Percentiles rank a stretch among this genome's conserved stretches.
Evolutionary conservation across 2,329 filamentous ascomycete species (phyloP).

Genomic region (Cadophora sp.): DNA sequence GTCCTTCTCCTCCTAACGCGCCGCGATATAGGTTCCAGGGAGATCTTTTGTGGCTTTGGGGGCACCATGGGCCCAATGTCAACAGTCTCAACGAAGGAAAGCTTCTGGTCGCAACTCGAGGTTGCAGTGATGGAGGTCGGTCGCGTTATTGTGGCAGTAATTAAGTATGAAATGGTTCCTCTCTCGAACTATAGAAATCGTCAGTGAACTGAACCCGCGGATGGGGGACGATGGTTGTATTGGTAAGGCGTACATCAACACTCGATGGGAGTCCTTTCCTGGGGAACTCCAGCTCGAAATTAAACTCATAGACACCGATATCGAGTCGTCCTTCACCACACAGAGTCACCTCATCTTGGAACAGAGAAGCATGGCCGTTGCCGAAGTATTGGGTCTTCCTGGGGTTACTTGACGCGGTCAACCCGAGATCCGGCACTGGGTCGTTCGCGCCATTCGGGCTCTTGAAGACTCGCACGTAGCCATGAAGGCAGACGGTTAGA

Average conservation of each 20-base stretch:
- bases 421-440: conserved; percentile 47
- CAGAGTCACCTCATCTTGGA: conserved; percentile 81
- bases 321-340: conserved; percentile 80
- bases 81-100: conserved; percentile 81
- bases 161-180: conserved; percentile 89
- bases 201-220: conserved; percentile 29
- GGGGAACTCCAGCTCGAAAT: conserved; percentile 76
- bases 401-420: conserved; percentile 47
- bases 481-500: conserved; percentile 78
- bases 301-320: conserved; percentile 79
- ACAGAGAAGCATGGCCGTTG: conserved; percentile 80
- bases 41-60: conserved; percentile 83
- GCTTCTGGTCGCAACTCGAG: conserved; percentile 78
- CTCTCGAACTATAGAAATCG: conserved; percentile 79
- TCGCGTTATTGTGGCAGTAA: conserved; percentile 87
- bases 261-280: conserved; percentile 80
- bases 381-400: conserved; percentile 65
- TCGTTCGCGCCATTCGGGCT: conserved; percentile 63
- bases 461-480: conserved; percentile 81
- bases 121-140: conserved; percentile 86
- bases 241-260: conserved; percentile 76
- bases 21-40: conserved; percentile 84
- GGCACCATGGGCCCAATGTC: conserved; percentile 79
- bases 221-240: not conserved
- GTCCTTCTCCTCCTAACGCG: conserved; percentile 59